Base-by-base conservation (phyloP, 2,329 filamentous ascomycete species). In the Microcera coccophila region DNA sequence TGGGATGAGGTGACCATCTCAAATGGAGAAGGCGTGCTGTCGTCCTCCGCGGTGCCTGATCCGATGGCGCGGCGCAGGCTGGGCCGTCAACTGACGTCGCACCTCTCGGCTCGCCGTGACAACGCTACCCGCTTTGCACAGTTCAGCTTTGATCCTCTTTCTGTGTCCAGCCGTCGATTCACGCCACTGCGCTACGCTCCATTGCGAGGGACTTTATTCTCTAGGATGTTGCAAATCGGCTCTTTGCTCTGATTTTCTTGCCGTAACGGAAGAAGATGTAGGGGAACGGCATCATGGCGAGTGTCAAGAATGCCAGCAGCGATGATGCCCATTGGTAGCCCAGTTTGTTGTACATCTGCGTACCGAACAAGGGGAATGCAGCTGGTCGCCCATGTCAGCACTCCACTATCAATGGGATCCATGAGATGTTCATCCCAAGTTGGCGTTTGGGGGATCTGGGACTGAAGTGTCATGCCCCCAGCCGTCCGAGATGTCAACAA, bases 361-460 rank as follows among this genome's bases (percentile, higher is more conserved):
- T 75, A 14, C 84, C 84, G 61, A 90, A 90, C 3, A 90, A 69
- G 12, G 86, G 85, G 54, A 90, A 90, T 3, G 81, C 78, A 39
- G 87, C 88, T 80, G 49, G 35, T 21, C 20, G 15, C 26, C 11
- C 14, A 35, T 24, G 47, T 56, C 34, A 60, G 53, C 44, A 28
- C 29, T 37, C 19, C 8, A 31, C 15, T 17, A 20, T 41, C 16
- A 31, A 31, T 39, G n/a, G 15, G 12, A 38, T 33, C 33, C 29
- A 32, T 32, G 29, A 14, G 15, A 32, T 5, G 29, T 32, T 32
- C 29, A 32, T 32, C 29, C 15, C 29, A n/a, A 32, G 29, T 32
- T 17, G 8, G 12, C 9, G 24, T 14, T 14, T 9, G 14, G 24
- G 24, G 14, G 14, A 28, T 9, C n/a, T n/a, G n/a, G n/a, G n/a